phyloP scores from a whole-genome alignment of 2,329 filamentous ascomycete genomes.

The Verticillium longisporum region DNA sequence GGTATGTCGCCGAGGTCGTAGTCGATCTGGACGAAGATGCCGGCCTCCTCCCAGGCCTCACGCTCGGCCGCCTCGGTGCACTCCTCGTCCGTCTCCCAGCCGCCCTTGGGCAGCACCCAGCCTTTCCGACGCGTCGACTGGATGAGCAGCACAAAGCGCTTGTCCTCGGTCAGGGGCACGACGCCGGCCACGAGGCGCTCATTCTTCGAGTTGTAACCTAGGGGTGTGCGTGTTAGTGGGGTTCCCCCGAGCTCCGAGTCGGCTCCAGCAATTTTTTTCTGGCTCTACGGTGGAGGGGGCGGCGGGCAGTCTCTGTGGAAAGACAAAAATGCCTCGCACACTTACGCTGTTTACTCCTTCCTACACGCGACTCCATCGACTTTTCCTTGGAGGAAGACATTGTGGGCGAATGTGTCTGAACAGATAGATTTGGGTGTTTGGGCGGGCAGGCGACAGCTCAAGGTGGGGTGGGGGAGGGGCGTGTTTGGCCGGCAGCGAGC shows the following conservation, averaged over 20 bases:
- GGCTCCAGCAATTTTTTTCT: constrained; percentile 9
- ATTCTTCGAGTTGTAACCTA: constrained; percentile 87
- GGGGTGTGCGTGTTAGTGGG: constrained; percentile 25
- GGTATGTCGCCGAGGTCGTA: constrained; percentile 81
- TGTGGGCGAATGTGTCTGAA: constrained; percentile 1
- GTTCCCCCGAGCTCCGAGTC: constrained; percentile 12
- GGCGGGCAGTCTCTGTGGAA: neutral
- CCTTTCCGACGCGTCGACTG: constrained; percentile 85
- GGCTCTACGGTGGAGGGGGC: neutral
- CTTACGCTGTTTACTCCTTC: constrained; percentile 76
- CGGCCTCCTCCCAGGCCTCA: constrained; percentile 97
- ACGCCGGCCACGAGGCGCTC: constrained; percentile 93
- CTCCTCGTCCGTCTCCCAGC: constrained; percentile 92
- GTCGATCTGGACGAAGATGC: constrained; percentile 78
- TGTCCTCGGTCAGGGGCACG: constrained; percentile 81
- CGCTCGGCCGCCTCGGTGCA: constrained; percentile 74
- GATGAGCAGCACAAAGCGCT: constrained; percentile 83
- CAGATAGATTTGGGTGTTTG: neutral
- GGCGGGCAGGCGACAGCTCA: neutral
- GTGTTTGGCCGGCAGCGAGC: neutral
- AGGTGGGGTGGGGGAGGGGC: constrained; percentile 3
- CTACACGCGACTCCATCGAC: constrained; percentile 67
- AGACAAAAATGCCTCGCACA: constrained; percentile 21
- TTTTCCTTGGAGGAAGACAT: constrained; percentile 29
- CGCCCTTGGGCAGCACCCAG: constrained; percentile 96